phyloP scores from a whole-genome alignment of 2,329 filamentous ascomycete species.

The Cadophora sp. region DNA sequence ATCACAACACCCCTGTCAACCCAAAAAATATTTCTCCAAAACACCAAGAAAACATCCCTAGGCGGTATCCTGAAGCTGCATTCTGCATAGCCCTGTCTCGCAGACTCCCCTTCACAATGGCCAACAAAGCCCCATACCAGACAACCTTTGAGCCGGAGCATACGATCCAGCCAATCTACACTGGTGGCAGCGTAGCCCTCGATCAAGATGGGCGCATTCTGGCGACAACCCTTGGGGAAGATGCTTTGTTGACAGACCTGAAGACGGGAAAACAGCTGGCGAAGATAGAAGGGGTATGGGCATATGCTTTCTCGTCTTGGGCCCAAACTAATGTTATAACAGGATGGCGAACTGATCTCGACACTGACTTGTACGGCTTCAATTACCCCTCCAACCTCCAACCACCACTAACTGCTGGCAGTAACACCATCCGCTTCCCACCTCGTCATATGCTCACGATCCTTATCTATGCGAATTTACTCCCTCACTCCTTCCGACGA shows the following conservation, averaged over 20 bases:
- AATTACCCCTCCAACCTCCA: constrained; percentile 26
- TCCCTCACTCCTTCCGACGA: constrained; percentile 67
- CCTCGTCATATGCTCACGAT: constrained; percentile 89
- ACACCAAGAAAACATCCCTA: constrained; percentile 8
- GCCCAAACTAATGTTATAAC: constrained; percentile 37
- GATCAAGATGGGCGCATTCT: constrained; percentile 83
- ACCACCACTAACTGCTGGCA: constrained; percentile 49
- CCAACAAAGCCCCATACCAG: constrained; percentile 70
- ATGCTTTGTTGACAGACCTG: constrained; percentile 86
- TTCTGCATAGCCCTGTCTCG: too few relatives aligned
- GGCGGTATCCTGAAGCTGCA: neutral
- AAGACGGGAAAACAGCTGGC: constrained; percentile 82
- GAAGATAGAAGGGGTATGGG: constrained; percentile 81
- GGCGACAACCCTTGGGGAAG: constrained; percentile 89
- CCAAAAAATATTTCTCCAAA: constrained; percentile 6
- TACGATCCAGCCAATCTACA: constrained; percentile 91
- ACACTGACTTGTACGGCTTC: constrained; percentile 65
- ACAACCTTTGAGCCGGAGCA: constrained; percentile 88
- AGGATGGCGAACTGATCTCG: constrained; percentile 83
- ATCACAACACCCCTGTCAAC: constrained; percentile 10
- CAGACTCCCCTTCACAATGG: constrained; percentile 54
- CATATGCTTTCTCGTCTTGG: neutral
- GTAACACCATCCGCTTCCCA: constrained; percentile 90
- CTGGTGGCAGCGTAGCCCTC: constrained; percentile 85
- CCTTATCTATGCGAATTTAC: constrained; percentile 95